Evolutionary conservation across 495 filamentous ascomycete genomes (phyloP), one percentile per base, ranked within the genome.

Genomic region (Arthonia radiata): DNA sequence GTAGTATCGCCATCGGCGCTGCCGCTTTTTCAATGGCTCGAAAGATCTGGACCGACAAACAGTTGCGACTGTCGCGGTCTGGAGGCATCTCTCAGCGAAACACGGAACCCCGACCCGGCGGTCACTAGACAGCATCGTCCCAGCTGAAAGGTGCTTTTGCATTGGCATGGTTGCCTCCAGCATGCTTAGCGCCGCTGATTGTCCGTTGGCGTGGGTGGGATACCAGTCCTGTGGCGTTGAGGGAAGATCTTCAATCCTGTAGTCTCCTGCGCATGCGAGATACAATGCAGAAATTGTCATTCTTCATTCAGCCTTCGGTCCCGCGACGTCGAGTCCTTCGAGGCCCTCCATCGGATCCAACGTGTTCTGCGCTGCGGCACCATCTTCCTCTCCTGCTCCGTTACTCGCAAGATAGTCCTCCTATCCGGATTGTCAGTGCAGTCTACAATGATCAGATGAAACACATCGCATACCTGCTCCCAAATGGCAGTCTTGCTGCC

Each of bases 261-360:
- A n/a, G n/a, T n/a, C n/a, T n/a, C n/a, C n/a, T n/a, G n/a, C n/a
- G n/a, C n/a, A n/a, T n/a, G n/a, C n/a, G n/a, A n/a, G n/a, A n/a
- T n/a, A n/a, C n/a, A n/a, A n/a, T n/a, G n/a, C n/a, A n/a, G n/a
- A n/a, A n/a, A n/a, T n/a, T n/a, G n/a, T n/a, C 28, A 37, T 18
- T 13, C 32, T 33, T 69, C 50, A 81, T 42, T 68, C 71, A 17
- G 67, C 73, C 43, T 78, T 79, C 11, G 86, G 86, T 17, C 86
- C 86, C 25, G 86, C 86, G 39, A 91, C 75, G 48, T 92, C 86
- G 27, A 91, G 56, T 22, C 80, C 77, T 46, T 93, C 81, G 5
- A 94, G 58, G 13, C 82, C 81, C 49, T 90, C 76, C 86, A 93
- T 94, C 5, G 86, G 80, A 50, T 94, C 83, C 35, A 73, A n/a